phyloP scores from a whole-genome alignment of 23 red algal species.

The Gracilaria caudata region DNA sequence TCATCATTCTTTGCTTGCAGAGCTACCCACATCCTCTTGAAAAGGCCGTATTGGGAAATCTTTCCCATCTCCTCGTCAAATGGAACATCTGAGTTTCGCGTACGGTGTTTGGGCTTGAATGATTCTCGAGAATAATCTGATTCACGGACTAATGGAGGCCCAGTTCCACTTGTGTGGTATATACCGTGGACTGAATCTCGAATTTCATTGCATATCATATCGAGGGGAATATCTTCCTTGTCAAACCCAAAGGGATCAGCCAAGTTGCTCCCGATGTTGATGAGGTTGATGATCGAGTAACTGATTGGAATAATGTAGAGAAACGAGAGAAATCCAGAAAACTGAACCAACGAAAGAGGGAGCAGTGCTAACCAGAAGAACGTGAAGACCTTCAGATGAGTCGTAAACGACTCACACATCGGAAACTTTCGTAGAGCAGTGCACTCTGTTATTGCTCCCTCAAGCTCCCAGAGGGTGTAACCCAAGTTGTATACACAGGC shows the following conservation, averaged over 20 bases:
- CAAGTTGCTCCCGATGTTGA: conserved; percentile 39
- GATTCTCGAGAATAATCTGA: conserved; percentile 21
- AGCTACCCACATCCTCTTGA: background rate
- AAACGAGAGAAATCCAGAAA: conserved; percentile 46
- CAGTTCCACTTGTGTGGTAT: conserved; percentile 2
- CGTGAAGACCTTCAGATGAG: conserved; percentile 53
- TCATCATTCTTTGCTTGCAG: background rate
- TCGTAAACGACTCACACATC: conserved; percentile 32
- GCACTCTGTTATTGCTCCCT: conserved; percentile 18
- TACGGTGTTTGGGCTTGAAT: conserved; percentile 11
- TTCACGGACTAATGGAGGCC: background rate
- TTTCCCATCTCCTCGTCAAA: background rate
- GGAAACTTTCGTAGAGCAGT: conserved; percentile 57
- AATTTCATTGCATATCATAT: conserved; percentile 45
- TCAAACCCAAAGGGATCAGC: conserved; percentile 57
- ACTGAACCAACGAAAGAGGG: conserved; percentile 26
- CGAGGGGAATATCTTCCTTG: conserved; percentile 36
- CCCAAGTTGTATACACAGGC: conserved; percentile 1
- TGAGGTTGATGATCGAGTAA: conserved; percentile 52
- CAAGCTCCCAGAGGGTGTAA: conserved; percentile 29
- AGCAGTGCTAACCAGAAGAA: conserved; percentile 48
- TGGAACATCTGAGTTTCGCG: background rate
- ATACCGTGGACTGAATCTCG: conserved; percentile 18
- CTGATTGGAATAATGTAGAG: conserved; percentile 45
- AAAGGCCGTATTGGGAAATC: background rate